Evolutionary conservation across 306 rosid species (phyloP).

Genomic region (Cajanus cajan): DNA sequence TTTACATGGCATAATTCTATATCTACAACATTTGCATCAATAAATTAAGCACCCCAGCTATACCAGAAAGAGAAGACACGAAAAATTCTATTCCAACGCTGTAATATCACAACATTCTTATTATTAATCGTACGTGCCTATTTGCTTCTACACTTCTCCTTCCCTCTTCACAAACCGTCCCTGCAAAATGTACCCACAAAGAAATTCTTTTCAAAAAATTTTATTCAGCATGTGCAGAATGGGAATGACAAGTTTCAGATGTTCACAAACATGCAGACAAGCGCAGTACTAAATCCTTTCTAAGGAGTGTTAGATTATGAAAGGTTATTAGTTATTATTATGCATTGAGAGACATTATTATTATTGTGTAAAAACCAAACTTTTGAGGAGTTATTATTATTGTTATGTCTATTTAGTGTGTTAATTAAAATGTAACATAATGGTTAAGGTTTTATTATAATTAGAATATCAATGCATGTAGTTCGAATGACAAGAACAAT

Average conservation of each 20-base stretch:
- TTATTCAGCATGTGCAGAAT: neutral
- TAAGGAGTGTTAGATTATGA: neutral
- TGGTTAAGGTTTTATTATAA: no score
- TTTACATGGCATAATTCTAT: neutral
- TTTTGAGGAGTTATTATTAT: no score
- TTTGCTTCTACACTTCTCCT: constrained; percentile 36
- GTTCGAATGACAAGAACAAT: no score
- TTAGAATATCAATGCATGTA: no score
- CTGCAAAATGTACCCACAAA: constrained; percentile 38
- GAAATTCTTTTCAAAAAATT: neutral
- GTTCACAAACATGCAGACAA: neutral
- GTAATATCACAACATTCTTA: constrained; percentile 13
- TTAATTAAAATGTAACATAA: no score
- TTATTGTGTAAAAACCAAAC: no score
- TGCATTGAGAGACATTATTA: no score
- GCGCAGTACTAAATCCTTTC: neutral
- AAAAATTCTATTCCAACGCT: constrained; percentile 14
- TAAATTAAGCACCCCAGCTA: neutral
- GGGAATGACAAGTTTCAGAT: neutral
- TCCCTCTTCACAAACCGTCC: constrained; percentile 92
- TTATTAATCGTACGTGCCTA: constrained; percentile 12
- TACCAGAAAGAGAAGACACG: neutral
- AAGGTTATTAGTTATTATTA: no score
- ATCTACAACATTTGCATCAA: constrained; percentile 27
- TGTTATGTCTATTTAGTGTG: no score